Base-by-base conservation (phyloP, 805 yeast species). In the Starmerella stellata region DNA sequence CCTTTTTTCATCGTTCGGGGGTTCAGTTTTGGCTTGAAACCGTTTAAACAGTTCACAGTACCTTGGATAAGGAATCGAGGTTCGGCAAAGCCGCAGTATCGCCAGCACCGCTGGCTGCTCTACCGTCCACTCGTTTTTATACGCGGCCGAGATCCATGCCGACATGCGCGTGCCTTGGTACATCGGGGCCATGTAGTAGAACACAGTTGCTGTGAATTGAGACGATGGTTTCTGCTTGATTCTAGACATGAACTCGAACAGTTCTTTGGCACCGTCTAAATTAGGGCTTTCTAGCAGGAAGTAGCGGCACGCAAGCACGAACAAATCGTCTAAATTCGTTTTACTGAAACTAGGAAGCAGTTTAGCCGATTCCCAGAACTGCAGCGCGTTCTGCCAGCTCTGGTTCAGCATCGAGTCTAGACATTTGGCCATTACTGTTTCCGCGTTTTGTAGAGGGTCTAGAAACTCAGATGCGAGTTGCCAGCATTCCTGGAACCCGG, bases 81-180 rank as follows among this genome's bases (percentile, higher is more conserved):
- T 5, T 20, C 15, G 28, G 11, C 4, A 13, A n/a, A 3, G 28
- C 9, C 9, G 16, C 4, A 40, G 11, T 14, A 39, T 20, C 4
- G 19, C 39, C 30, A 32, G 36, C 4, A 38, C 38, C 2, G 39
- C 29, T 9, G 14, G 30, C 1, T 18, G 19, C 21, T 34, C 41
- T 4, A 48, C 19, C 14, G 44, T 40, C 52, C 51, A 48, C 37
- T 38, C 43, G 19, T 38, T 35, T 4, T 35, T 37, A 13, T 13
- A 17, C 16, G 51, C 50, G 15, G 33, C 35, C 9, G 13, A 19
- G 5, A 48, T 34, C 53, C 53, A 49, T 16, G 38, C 38, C 5
- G 17, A 11, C 1, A 44, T 36, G 8, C 36, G 32, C n/a, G 35
- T 20, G 7, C 37, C 44, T 2, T 45, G 46, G 14, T 39, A 39